Conservation (phyloP, 352 stramenopile genomes). For the Globisporangium echinulatum region DNA sequence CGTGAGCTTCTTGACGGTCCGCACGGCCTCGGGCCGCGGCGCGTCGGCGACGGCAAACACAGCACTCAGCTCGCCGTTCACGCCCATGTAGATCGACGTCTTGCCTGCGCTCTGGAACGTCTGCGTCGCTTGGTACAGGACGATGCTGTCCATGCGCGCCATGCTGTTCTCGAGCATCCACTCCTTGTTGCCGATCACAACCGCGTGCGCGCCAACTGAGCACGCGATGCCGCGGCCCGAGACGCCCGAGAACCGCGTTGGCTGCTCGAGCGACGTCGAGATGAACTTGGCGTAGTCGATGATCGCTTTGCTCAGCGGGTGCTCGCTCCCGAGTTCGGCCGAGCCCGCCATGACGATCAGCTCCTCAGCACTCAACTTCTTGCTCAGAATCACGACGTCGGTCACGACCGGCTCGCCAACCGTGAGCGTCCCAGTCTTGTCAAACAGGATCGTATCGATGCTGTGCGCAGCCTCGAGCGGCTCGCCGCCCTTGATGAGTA, state of each 20-base stretch:
- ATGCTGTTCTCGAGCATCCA: constrained; percentile 84
- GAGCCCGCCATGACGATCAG: constrained; percentile 87
- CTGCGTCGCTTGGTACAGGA: constrained; percentile 61
- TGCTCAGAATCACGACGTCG: constrained; percentile 77
- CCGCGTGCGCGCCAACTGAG: constrained; percentile 50
- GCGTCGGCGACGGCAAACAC: constrained; percentile 84
- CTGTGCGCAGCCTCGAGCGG: constrained; percentile 89
- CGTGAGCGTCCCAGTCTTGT: constrained; percentile 99
- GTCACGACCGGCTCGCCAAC: constrained; percentile 86
- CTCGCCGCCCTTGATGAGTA: constrained; percentile 98
- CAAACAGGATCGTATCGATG: constrained; percentile 96
- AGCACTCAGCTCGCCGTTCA: constrained; percentile 68
- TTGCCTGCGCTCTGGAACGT: constrained; percentile 89
- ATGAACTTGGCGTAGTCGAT: constrained; percentile 89
- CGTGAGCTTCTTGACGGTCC: constrained; percentile 87
- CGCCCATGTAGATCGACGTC: constrained; percentile 93
- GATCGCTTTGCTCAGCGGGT: constrained; percentile 92
- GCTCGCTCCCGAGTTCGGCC: constrained; percentile 91
- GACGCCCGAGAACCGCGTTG: constrained; percentile 73
- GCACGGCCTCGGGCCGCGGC: constrained; percentile 88
- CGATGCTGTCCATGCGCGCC: constrained; percentile 62
- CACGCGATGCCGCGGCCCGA: constrained; percentile 87
- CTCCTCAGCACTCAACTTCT: constrained; percentile 70
- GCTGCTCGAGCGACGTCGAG: constrained; percentile 63
- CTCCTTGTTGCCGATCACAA: constrained; percentile 91